A percentile compares a stretch with the other conserved stretches of the same genome.
These are phyloP conservation scores for Prunus mume DNA, from an alignment of 306 rosid species.

Conservation along the genomic window DNA sequence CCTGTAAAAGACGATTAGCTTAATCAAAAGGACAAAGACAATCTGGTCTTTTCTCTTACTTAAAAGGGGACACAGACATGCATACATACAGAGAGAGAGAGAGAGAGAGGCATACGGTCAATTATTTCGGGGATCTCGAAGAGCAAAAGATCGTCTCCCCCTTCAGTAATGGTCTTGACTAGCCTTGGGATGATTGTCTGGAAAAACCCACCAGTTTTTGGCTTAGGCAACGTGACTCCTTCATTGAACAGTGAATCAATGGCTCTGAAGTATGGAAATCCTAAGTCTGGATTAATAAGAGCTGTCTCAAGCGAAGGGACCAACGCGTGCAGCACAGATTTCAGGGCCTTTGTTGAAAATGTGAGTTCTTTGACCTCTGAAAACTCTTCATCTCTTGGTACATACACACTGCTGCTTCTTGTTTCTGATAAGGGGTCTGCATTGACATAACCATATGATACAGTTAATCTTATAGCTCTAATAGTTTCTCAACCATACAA, in stretches of 20 bases:
- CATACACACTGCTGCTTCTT: conserved; percentile 26
- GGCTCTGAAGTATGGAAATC: conserved; percentile 40
- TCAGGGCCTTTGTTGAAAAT: conserved; percentile 20
- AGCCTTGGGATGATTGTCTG: conserved; percentile 31
- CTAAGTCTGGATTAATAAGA: conserved; percentile 21
- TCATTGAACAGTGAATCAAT: conserved; percentile 37
- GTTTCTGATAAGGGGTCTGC: conserved; percentile 39
- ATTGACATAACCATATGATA: background rate
- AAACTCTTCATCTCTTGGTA: conserved; percentile 47
- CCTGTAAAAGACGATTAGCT: conserved; percentile 18
- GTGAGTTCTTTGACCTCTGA: conserved; percentile 30
- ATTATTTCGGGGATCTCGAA: conserved; percentile 38
- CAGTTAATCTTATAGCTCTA: background rate
- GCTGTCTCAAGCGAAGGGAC: conserved; percentile 22
- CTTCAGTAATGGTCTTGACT: conserved; percentile 24
- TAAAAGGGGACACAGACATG: background rate
- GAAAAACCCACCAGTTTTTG: conserved; percentile 10
- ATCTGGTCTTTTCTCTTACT: background rate
- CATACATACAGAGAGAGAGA: background rate
- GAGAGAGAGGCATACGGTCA: conserved; percentile 16
- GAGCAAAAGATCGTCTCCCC: conserved; percentile 26
- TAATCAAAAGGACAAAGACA: background rate
- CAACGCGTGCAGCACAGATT: conserved; percentile 27
- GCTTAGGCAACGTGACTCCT: conserved; percentile 30
- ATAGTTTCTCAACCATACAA: background rate